Evolutionary conservation across 2,329 filamentous ascomycete species (phyloP).

Genomic region (Aureobasidium uvarum): DNA sequence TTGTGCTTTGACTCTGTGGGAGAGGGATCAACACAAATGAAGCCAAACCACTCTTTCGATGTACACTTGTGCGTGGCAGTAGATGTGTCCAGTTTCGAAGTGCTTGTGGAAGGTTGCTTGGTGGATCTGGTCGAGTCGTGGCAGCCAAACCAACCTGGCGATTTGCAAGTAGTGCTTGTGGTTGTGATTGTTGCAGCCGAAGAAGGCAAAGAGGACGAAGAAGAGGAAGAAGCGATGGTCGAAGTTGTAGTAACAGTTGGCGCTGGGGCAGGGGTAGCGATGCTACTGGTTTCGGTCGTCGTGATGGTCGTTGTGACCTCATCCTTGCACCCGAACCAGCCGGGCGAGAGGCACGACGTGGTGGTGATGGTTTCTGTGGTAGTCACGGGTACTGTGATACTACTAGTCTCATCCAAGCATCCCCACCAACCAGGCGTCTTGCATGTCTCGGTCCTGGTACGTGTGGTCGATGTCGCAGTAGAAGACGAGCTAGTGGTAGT

Average conservation of each 20-base stretch:
- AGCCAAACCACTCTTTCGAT: slow-evolving; percentile 34
- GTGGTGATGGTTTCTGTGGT: slow-evolving; percentile 49
- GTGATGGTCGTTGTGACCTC: slow-evolving; percentile 43
- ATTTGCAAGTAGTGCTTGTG: slow-evolving; percentile 52
- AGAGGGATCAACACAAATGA: slow-evolving; percentile 37
- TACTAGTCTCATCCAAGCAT: slow-evolving; percentile 65
- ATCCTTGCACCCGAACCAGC: slow-evolving; percentile 67
- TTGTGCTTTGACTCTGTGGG: slow-evolving; percentile 20
- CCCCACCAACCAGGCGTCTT: slow-evolving; percentile 94
- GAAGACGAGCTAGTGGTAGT: slow-evolving; percentile 60
- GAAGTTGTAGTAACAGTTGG: slow-evolving; percentile 30
- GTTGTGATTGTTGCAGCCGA: slow-evolving; percentile 12
- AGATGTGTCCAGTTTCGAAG: slow-evolving; percentile 25
- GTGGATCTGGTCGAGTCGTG: slow-evolving; percentile 54
- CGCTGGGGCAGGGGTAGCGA: slow-evolving; percentile 31
- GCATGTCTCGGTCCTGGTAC: slow-evolving; percentile 77
- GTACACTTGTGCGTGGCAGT: slow-evolving; percentile 32
- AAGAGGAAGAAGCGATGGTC: background rate
- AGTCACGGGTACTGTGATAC: slow-evolving; percentile 36
- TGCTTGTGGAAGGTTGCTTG: slow-evolving; percentile 21
- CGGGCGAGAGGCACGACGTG: slow-evolving; percentile 60
- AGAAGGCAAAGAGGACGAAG: background rate
- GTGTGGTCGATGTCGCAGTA: slow-evolving; percentile 53
- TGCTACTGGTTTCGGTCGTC: slow-evolving; percentile 32
- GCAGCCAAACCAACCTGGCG: slow-evolving; percentile 66